Evolutionary conservation across 2,329 filamentous ascomycete species (phyloP).

Genomic region (Periconia sp.): DNA sequence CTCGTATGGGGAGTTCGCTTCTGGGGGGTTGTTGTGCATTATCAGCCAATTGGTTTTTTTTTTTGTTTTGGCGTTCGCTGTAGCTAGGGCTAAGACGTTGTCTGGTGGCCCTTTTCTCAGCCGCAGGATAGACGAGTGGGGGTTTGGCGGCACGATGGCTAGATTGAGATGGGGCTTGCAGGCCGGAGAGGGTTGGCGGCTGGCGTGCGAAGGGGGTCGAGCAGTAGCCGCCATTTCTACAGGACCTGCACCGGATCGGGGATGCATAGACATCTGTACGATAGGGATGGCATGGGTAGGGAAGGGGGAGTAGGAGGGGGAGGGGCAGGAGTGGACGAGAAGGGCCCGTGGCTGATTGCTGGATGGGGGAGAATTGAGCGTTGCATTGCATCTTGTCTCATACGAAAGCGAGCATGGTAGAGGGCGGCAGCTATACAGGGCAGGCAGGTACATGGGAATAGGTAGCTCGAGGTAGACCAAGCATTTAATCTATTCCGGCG

Average conservation of each 20-base stretch:
- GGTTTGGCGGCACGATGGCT: conserved; percentile 12
- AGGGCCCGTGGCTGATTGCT: not conserved
- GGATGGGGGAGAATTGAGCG: conserved; percentile 2
- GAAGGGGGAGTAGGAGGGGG: conserved; percentile 6
- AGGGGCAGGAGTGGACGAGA: conserved; percentile 4
- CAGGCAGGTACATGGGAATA: conserved; percentile 9
- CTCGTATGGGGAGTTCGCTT: conserved; percentile 25
- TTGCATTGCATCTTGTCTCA: conserved; percentile 5
- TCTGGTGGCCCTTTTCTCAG: conserved; percentile 23
- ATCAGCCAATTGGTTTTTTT: conserved; percentile 34
- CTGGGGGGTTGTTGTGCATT: conserved; percentile 28
- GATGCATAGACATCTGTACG: conserved; percentile 26
- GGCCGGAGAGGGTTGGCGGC: conserved; percentile 19
- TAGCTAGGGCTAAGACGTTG: too few relatives aligned
- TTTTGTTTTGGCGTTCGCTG: conserved; percentile 24
- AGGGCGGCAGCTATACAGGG: conserved; percentile 1
- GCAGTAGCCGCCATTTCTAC: not conserved
- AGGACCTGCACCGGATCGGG: conserved; percentile 19
- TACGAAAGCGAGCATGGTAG: conserved; percentile 1
- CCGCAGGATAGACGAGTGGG: conserved; percentile 24
- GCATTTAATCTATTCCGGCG: conserved; percentile 16
- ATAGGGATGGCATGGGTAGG: conserved; percentile 19
- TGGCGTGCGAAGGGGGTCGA: conserved; percentile 7
- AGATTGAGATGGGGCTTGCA: conserved; percentile 18
- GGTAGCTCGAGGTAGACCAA: conserved; percentile 1